Evolutionary conservation across 805 yeast species (phyloP).

Genomic region (Cyberlindnera galapagoensis): DNA sequence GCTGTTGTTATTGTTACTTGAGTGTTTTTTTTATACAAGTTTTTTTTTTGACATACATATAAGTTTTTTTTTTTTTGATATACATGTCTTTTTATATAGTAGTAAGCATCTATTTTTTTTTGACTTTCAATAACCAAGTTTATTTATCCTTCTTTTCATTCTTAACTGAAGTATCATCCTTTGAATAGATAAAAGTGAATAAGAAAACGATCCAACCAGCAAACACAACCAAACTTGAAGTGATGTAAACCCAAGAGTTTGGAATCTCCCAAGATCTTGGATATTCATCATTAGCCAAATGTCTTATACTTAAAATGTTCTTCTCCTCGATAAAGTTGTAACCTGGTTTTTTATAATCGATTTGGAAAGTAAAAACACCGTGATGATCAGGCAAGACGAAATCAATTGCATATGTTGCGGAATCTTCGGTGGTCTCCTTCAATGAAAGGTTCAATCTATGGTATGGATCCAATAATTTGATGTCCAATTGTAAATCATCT

Average conservation of each 20-base stretch:
- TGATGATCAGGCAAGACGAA: constrained; percentile 91
- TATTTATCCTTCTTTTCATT: constrained; percentile 19
- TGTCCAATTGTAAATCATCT: constrained; percentile 71
- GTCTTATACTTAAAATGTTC: constrained; percentile 78
- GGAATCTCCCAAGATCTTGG: constrained; percentile 89
- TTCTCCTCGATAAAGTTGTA: constrained; percentile 58
- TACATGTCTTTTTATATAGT: too few species aligned
- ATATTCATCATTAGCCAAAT: constrained; percentile 92
- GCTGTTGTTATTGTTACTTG: too few species aligned
- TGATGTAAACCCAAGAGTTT: constrained; percentile 86
- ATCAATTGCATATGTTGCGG: constrained; percentile 38
- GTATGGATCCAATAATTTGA: constrained; percentile 91
- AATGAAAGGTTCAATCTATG: constrained; percentile 64
- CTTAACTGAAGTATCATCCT: constrained; percentile 10
- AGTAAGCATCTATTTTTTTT: not conserved
- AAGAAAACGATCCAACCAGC: constrained; percentile 74
- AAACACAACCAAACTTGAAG: constrained; percentile 63
- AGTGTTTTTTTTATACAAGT: too few species aligned
- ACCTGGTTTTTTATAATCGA: constrained; percentile 76
- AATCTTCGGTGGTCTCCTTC: constrained; percentile 29
- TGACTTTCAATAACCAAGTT: not conserved
- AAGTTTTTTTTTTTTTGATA: too few species aligned
- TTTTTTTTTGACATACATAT: too few species aligned
- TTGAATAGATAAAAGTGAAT: constrained; percentile 40
- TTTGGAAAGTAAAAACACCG: constrained; percentile 86